Evolutionary conservation across 1,284 basidiomycete genomes (phyloP).

Genomic region (Microbotryum saponariae): DNA sequence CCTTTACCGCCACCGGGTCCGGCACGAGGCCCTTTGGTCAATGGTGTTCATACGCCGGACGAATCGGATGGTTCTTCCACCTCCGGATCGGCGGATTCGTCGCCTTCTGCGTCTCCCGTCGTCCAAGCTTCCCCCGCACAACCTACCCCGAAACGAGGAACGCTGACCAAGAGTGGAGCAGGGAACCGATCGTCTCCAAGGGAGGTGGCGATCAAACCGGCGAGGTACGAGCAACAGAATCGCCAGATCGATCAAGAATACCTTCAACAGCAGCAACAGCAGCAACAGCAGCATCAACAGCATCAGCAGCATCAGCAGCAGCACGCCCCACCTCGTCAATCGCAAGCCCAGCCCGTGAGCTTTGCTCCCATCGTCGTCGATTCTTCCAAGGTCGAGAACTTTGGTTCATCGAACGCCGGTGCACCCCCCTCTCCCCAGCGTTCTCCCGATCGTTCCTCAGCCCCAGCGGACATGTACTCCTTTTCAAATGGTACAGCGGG

Average conservation of each 20-base stretch:
- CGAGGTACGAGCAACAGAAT: conserved; percentile 88
- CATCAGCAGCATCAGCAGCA: conserved; percentile 15
- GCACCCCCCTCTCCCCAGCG: neutral
- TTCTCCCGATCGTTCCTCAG: conserved; percentile 8
- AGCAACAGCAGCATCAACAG: conserved; percentile 18
- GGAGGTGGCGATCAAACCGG: conserved; percentile 76
- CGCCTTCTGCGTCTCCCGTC: too few relatives aligned
- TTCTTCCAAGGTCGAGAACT: neutral
- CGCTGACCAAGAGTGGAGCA: conserved; percentile 27
- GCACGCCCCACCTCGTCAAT: conserved; percentile 10
- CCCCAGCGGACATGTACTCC: conserved; percentile 12
- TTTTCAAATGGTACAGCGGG: too few relatives aligned
- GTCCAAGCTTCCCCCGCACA: conserved; percentile 2
- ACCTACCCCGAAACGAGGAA: conserved; percentile 41
- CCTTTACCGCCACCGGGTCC: conserved; percentile 28
- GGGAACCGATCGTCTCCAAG: conserved; percentile 49
- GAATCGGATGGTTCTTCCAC: too few relatives aligned
- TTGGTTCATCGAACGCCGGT: neutral
- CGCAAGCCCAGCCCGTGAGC: conserved; percentile 9
- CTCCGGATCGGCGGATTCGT: too few relatives aligned
- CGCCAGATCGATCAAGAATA: conserved; percentile 78
- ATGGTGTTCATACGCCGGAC: conserved; percentile 32
- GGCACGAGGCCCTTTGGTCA: conserved; percentile 36
- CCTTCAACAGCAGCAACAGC: conserved; percentile 19
- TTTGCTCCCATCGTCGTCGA: neutral